Base-by-base conservation (phyloP, 768 basidiomycete species). In the Daedaleopsis nitida region DNA sequence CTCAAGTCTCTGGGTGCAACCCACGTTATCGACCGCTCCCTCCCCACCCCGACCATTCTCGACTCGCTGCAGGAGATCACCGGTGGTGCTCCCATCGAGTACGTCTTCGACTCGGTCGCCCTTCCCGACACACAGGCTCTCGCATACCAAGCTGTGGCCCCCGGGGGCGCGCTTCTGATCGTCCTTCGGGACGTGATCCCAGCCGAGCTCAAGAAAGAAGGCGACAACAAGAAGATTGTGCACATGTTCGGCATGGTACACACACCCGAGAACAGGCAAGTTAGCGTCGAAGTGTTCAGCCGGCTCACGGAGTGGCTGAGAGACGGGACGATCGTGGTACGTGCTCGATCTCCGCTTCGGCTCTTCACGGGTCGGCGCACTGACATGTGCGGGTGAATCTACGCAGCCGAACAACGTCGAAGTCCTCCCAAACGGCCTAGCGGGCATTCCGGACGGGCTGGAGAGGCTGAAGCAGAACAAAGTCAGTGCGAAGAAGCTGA, bases 111-210 rank as follows among this genome's bases (percentile, higher is more conserved):
- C 55, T 52, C 75, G 0, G 62, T 78, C 58, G 73, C 76, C 16
- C 62, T 65, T 45, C 62, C 71, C 8, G 75, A 75, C 48, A 79
- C 81, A 0, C 79, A 80, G 63, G 65, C 76, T 37, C 68, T 69
- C 3, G 78, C 69, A 35, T 76, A 72, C 69, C 65, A 70, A 45
- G 24, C 78, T 14, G 72, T 82, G 14, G 72, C 73, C 5, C 69
- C 73, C 16, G 76, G 73, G 19, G 80, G 81, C 32, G 62, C 71
- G 24, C 68, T 81, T 56, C 51, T 17, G 5, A 19, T 21, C n/a
- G 52, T 35, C 52, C 49, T 34, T 5, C 19, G 32, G 14, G 24
- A 53, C 10, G 27, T 7, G 27, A 32, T 32, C 27, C 27, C 27
- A 32, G 3, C 27, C 27, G 27, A 32, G 27, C 27, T 32, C 27